A percentile compares a stretch with the other conserved stretches of the same genome.
These are phyloP conservation scores for Diaporthe caulivora DNA, from an alignment of 2,329 filamentous ascomycete genomes.

Conservation along the genomic window DNA sequence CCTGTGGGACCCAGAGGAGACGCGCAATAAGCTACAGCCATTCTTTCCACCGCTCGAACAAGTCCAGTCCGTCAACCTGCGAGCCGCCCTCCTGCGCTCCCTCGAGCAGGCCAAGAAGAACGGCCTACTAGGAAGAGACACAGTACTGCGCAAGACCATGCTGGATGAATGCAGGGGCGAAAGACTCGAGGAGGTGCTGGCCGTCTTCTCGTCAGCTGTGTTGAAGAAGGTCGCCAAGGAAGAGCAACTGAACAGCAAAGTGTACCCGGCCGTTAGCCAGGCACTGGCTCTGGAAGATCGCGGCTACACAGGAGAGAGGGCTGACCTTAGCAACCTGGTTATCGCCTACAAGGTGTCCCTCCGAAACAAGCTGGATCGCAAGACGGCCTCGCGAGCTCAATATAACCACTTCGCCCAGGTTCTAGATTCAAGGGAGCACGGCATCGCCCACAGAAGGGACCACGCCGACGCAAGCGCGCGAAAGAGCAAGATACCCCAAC, in stretches of 20 bases:
- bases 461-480: constrained; percentile 48
- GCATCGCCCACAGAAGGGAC: constrained; percentile 67
- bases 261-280: constrained; percentile 62
- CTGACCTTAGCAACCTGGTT: constrained; percentile 73
- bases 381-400: constrained; percentile 67
- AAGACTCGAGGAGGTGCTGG: constrained; percentile 86
- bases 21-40: constrained; percentile 84
- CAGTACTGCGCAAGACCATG: constrained; percentile 91
- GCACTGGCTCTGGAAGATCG: constrained; percentile 70
- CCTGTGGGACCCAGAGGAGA: constrained; percentile 83
- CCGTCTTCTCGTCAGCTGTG: constrained; percentile 86
- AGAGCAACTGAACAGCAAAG: constrained; percentile 41
- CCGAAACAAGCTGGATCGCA: constrained; percentile 67
- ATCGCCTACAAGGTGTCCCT: constrained; percentile 81
- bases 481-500: background rate
- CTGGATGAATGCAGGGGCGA: constrained; percentile 96
- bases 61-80: constrained; percentile 90
- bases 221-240: constrained; percentile 75
- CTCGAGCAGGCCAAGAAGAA: constrained; percentile 91
- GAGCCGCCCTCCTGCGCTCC: constrained; percentile 83
- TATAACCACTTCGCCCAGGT: constrained; percentile 75
- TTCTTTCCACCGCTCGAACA: constrained; percentile 94
- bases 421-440: constrained; percentile 72
- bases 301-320: constrained; percentile 67
- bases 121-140: constrained; percentile 83